Conservation (phyloP, 2,329 filamentous ascomycete genomes). For the Beauveria australis region DNA sequence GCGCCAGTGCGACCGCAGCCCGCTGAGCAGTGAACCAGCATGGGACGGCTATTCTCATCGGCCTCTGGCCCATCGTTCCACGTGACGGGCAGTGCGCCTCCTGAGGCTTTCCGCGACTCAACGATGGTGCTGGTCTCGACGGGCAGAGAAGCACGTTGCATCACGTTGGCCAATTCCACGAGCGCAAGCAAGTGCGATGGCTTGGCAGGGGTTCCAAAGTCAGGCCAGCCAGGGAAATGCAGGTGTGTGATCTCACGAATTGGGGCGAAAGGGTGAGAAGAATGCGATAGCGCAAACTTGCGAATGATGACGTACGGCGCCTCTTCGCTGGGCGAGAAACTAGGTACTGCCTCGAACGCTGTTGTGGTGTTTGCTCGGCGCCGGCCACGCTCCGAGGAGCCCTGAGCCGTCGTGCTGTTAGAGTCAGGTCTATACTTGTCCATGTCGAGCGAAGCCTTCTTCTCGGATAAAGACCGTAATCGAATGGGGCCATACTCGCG, state of each 20-base stretch:
- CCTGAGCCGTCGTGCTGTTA: slow-evolving; percentile 19
- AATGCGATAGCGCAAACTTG: slow-evolving; percentile 76
- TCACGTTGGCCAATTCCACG: slow-evolving; percentile 79
- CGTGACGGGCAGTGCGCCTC: slow-evolving; percentile 27
- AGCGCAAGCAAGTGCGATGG: slow-evolving; percentile 78
- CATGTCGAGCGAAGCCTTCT: slow-evolving; percentile 70
- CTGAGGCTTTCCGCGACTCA: slow-evolving; percentile 20
- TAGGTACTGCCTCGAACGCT: slow-evolving; percentile 28
- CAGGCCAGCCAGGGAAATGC: slow-evolving; percentile 94
- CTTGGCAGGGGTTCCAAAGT: slow-evolving; percentile 88
- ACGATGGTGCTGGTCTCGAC: slow-evolving; percentile 33
- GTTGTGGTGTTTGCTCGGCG: slow-evolving; percentile 48
- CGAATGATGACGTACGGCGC: slow-evolving; percentile 72
- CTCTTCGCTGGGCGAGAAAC: slow-evolving; percentile 35
- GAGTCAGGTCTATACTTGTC: slow-evolving; percentile 39
- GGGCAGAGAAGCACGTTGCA: slow-evolving; percentile 51
- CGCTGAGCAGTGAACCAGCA: slow-evolving; percentile 91
- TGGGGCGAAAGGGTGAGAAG: slow-evolving; percentile 68
- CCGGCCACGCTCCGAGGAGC: slow-evolving; percentile 32
- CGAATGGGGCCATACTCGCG: slow-evolving; percentile 70
- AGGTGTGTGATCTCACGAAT: slow-evolving; percentile 91
- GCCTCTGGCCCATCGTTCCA: slow-evolving; percentile 54
- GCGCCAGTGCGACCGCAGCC: slow-evolving; percentile 93
- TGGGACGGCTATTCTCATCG: slow-evolving; percentile 50
- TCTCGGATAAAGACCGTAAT: slow-evolving; percentile 72